A percentile compares a stretch with the other conserved stretches of the same genome.
Evolutionary conservation across 768 basidiomycete genomes (phyloP).

Genomic region (Boletus speciosus): DNA sequence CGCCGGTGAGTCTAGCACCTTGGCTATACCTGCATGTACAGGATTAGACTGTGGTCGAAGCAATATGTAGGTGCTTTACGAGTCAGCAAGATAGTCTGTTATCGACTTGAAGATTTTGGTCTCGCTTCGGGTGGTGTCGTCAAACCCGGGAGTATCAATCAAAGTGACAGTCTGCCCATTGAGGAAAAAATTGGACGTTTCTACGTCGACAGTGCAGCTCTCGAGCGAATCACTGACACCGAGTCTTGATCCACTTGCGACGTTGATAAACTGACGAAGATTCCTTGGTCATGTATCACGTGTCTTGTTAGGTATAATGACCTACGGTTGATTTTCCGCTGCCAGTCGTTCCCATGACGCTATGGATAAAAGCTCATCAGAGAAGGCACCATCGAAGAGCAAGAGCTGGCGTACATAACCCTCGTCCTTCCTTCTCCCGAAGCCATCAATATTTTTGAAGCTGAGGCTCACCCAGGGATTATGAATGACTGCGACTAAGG

Average conservation of each 20-base stretch:
- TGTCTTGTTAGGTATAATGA: neutral
- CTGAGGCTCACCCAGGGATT: neutral
- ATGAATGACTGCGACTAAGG: neutral
- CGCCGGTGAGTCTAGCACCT: conserved; percentile 32
- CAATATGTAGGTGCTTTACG: conserved; percentile 20
- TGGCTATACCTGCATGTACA: conserved; percentile 23
- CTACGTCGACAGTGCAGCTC: conserved; percentile 24
- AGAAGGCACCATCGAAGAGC: neutral
- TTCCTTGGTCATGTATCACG: neutral
- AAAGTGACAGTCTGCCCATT: conserved; percentile 42
- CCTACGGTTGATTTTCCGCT: conserved; percentile 25
- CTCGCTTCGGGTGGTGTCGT: conserved; percentile 48
- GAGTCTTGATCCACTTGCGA: conserved; percentile 17
- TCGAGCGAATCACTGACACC: conserved; percentile 25
- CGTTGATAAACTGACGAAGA: conserved; percentile 16
- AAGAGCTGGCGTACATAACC: conserved; percentile 15
- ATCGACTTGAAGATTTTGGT: conserved; percentile 45
- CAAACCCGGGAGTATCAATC: conserved; percentile 62
- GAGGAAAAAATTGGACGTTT: conserved; percentile 39
- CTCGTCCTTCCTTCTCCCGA: conserved; percentile 10
- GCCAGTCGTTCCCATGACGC: conserved; percentile 24
- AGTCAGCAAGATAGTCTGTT: conserved; percentile 31
- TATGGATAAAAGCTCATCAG: conserved; percentile 14
- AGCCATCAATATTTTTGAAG: conserved; percentile 10
- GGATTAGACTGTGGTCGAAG: neutral